Evolutionary conservation across 2,329 filamentous ascomycete species (phyloP).

Genomic region (Leptosphaerulina australis): DNA sequence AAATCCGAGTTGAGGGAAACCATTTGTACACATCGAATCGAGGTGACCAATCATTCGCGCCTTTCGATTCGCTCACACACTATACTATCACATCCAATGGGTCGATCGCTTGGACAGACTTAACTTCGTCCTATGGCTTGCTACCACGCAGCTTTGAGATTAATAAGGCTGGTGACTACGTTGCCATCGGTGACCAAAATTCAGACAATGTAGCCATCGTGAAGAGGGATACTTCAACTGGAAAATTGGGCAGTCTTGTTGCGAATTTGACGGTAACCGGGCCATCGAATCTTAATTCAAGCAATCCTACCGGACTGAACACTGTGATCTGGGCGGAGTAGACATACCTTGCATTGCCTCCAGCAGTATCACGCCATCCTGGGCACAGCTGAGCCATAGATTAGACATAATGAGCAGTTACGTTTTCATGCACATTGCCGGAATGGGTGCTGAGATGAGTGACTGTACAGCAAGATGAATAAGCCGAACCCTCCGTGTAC

Average conservation of each 20-base stretch:
- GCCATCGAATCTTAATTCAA: constrained; percentile 3
- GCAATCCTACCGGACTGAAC: constrained; percentile 11
- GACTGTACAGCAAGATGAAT: too few relatives aligned
- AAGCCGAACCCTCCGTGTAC: too few relatives aligned
- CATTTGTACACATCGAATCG: constrained; percentile 46
- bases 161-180: constrained; percentile 42
- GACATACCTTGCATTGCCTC: background rate
- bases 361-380: background rate
- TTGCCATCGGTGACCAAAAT: constrained; percentile 43
- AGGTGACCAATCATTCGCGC: constrained; percentile 46
- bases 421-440: background rate
- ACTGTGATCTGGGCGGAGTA: constrained; percentile 16
- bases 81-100: constrained; percentile 43
- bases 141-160: constrained; percentile 47
- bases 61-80: constrained; percentile 45
- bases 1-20: constrained; percentile 42
- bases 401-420: background rate
- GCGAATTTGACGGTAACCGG: constrained; percentile 34
- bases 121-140: constrained; percentile 41
- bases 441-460: too few relatives aligned
- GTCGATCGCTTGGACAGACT: constrained; percentile 37
- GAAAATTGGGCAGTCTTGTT: constrained; percentile 36
- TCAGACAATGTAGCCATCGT: constrained; percentile 45
- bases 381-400: background rate
- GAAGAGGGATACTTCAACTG: constrained; percentile 35